Evolutionary conservation across 1,139 yeast species (phyloP).

Genomic region (Debaryomyces sp.): DNA sequence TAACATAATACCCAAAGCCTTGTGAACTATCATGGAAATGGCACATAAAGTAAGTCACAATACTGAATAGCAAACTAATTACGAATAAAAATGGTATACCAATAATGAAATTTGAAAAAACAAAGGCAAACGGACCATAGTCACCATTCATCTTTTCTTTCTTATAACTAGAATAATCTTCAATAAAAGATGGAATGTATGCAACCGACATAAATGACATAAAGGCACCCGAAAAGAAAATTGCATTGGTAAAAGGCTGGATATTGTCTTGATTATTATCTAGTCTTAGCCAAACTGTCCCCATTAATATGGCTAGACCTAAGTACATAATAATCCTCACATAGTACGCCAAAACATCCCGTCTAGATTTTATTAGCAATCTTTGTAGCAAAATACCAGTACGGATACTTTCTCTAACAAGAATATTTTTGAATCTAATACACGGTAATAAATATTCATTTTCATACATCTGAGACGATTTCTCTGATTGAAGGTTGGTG

Average conservation of each 20-base stretch:
- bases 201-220: constrained; percentile 50
- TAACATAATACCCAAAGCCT: constrained; percentile 34
- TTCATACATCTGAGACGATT: neutral
- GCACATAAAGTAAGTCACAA: constrained; percentile 38
- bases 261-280: constrained; percentile 30
- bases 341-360: constrained; percentile 39
- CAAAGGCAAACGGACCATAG: constrained; percentile 39
- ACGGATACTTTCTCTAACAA: constrained; percentile 4
- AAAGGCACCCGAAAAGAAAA: constrained; percentile 45
- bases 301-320: constrained; percentile 43
- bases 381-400: constrained; percentile 24
- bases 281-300: constrained; percentile 44
- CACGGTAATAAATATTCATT: neutral
- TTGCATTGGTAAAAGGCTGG: constrained; percentile 41
- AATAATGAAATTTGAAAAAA: constrained; percentile 35
- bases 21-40: constrained; percentile 28
- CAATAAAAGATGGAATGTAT: constrained; percentile 42
- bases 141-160: constrained; percentile 38
- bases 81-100: constrained; percentile 40
- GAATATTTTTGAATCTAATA: constrained; percentile 2
- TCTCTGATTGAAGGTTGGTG: neutral
- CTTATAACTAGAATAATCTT: constrained; percentile 31
- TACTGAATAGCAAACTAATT: constrained; percentile 33
- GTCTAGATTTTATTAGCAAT: constrained; percentile 29
- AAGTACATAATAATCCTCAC: constrained; percentile 41